These are phyloP conservation scores for Rubroshorea leprosula DNA, from an alignment of 345 rosid species.

Conservation along the genomic window DNA sequence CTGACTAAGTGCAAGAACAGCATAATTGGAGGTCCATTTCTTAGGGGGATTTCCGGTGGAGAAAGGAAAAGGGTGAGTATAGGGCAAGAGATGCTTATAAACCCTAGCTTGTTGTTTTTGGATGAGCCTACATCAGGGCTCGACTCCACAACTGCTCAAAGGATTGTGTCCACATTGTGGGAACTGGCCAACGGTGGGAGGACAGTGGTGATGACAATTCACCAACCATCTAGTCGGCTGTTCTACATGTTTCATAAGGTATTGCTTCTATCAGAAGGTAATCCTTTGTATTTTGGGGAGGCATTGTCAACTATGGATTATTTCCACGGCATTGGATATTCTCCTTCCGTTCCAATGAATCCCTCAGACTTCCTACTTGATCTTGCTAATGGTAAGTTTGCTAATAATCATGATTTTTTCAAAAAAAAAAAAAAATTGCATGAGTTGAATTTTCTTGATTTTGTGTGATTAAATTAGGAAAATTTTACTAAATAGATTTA, in stretches of 20 bases:
- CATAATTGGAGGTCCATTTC: slow-evolving; percentile 33
- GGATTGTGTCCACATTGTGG: slow-evolving; percentile 40
- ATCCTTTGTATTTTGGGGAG: slow-evolving; percentile 40
- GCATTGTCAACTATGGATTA: slow-evolving; percentile 42
- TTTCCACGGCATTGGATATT: slow-evolving; percentile 35
- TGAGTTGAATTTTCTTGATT: background rate
- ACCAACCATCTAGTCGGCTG: slow-evolving; percentile 55
- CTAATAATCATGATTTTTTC: background rate
- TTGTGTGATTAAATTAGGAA: background rate
- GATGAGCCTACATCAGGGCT: slow-evolving; percentile 61
- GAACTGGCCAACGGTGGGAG: slow-evolving; percentile 41
- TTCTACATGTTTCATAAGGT: slow-evolving; percentile 61
- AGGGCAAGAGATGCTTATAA: slow-evolving; percentile 53
- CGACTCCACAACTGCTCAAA: slow-evolving; percentile 53
- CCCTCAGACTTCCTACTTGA: slow-evolving; percentile 53
- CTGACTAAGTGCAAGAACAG: slow-evolving; percentile 38
- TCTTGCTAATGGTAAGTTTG: slow-evolving; percentile 42
- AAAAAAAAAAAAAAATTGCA: too few relatives aligned
- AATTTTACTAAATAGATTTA: too few relatives aligned
- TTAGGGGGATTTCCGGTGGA: slow-evolving; percentile 55
- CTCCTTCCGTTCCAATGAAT: slow-evolving; percentile 45
- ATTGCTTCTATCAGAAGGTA: slow-evolving; percentile 45
- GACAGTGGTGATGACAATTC: slow-evolving; percentile 48
- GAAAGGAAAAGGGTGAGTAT: slow-evolving; percentile 54
- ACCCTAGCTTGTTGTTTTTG: slow-evolving; percentile 46